A percentile compares a stretch with the other conserved stretches of the same genome.
These are phyloP conservation scores for Rosellinia necatrix DNA, from an alignment of 2,329 filamentous ascomycete genomes.

Conservation along the genomic window DNA sequence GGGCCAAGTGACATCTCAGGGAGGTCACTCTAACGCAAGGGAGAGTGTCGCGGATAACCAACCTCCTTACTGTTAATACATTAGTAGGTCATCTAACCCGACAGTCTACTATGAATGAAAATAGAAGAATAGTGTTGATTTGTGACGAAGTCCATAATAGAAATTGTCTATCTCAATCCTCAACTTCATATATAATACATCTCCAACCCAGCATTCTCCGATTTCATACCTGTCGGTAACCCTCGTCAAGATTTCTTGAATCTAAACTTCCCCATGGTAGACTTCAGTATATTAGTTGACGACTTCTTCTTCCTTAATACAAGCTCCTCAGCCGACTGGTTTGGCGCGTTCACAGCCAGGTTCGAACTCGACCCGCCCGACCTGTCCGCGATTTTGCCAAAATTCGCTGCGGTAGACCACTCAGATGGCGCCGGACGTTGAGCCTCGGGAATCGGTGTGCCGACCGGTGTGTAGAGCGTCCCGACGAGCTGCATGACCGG, in stretches of 20 bases:
- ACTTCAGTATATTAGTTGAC: neutral
- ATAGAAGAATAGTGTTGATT: no score
- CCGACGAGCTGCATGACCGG: neutral
- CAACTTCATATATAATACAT: no score
- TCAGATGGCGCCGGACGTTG: neutral
- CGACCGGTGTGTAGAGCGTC: slow-evolving; percentile 8
- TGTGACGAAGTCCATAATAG: no score
- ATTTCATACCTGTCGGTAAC: no score
- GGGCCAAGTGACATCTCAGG: no score
- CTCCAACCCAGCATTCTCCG: no score
- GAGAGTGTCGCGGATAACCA: no score
- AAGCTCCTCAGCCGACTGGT: slow-evolving; percentile 3
- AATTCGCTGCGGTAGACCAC: neutral
- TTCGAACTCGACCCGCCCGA: neutral
- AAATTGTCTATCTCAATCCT: no score
- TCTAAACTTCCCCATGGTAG: slow-evolving; percentile 13
- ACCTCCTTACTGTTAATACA: no score
- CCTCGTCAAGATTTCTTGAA: slow-evolving; percentile 7
- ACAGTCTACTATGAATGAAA: no score
- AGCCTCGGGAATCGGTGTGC: neutral
- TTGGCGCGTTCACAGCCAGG: neutral
- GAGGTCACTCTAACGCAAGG: no score
- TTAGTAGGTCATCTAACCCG: no score
- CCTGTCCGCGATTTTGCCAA: neutral
- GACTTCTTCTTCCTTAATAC: neutral